Evolutionary conservation across 169 alveolate genomes (phyloP), one percentile per base, ranked within the genome.

Genomic region (Plasmodium fragile): DNA sequence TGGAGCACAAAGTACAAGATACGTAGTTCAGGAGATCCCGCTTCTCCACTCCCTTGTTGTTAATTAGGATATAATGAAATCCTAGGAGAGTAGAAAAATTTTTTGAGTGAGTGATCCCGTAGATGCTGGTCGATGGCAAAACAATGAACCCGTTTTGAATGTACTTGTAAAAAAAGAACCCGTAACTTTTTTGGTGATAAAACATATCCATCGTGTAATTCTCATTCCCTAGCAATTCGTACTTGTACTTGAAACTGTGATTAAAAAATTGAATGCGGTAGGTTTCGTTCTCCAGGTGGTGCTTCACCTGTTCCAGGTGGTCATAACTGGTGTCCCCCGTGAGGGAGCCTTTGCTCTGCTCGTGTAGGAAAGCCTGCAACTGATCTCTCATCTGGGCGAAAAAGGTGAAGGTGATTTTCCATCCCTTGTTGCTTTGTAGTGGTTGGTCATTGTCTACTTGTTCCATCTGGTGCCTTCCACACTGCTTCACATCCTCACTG

Each of bases 21-120:
- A 85, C 30, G 59, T 28, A 85, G 34, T 85, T 85, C 11, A 73
- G 18, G 3, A 85, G 18, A 0, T 85, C 73, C 3, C 25, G n/a
- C 28, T 34, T 43, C 1, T 52, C 2, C n/a, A 85, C 2, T 39
- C 65, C 36, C 11, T 49, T 73, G 30, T 85, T 18, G 70, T 85
- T 85, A n/a, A 85, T 85, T 36, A 85, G 25, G 30, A 75, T 49
- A 30, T 49, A 73, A 18, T 85, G 83, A 85, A 73, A 85, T 3
- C 93, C 93, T 75, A 85, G 6, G n/a, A 85, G 80, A 34, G 41
- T 41, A 11, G 93, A 85, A 52, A 85, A 85, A 69, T 85, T 73
- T 52, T 75, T 72, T 10, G 81, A 49, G 69, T 52, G 41, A 34
- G 43, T 53, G 13, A 85, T 30, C 25, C 36, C 59, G 16, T 73